Evolutionary conservation across 2,329 filamentous ascomycete species (phyloP).

Genomic region (Colletotrichum karsti): DNA sequence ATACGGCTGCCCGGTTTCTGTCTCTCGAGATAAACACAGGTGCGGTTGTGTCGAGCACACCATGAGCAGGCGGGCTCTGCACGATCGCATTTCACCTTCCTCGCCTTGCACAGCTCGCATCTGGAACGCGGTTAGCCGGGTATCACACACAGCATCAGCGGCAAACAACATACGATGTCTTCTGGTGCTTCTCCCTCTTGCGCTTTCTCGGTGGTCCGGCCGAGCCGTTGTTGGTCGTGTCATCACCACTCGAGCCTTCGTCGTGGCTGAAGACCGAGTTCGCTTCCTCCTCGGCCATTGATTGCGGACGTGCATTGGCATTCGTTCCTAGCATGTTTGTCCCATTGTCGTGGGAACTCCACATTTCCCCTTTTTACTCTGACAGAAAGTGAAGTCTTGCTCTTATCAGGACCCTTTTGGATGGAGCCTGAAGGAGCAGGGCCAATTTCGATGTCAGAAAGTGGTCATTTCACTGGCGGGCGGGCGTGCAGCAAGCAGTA

Average conservation of each 20-base stretch:
- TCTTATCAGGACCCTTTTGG: conserved; percentile 27
- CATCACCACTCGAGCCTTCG: conserved; percentile 47
- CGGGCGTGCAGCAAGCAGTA: conserved; percentile 14
- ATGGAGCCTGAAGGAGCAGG: conserved; percentile 19
- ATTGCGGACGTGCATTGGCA: conserved; percentile 36
- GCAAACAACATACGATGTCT: conserved; percentile 47
- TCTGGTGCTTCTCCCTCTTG: conserved; percentile 49
- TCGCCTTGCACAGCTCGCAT: conserved; percentile 54
- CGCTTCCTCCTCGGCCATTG: conserved; percentile 45
- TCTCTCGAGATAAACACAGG: conserved; percentile 74
- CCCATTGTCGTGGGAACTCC: conserved; percentile 36
- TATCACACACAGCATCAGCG: background rate
- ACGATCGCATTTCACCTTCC: conserved; percentile 59
- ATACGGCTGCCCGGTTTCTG: conserved; percentile 74
- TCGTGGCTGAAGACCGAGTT: conserved; percentile 46
- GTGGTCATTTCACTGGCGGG: conserved; percentile 25
- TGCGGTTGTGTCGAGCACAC: conserved; percentile 73
- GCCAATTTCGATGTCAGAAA: conserved; percentile 24
- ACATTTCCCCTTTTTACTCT: conserved; percentile 33
- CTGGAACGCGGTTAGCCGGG: conserved; percentile 33
- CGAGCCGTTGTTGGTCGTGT: conserved; percentile 38
- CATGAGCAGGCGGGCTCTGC: conserved; percentile 72
- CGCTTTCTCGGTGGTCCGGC: conserved; percentile 42
- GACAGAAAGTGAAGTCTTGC: conserved; percentile 11
- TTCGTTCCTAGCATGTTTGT: conserved; percentile 35